Evolutionary conservation across 163 green algal genomes (phyloP), one percentile per base, ranked within the genome.

Genomic region (Chlamydomonas reinhardtii): DNA sequence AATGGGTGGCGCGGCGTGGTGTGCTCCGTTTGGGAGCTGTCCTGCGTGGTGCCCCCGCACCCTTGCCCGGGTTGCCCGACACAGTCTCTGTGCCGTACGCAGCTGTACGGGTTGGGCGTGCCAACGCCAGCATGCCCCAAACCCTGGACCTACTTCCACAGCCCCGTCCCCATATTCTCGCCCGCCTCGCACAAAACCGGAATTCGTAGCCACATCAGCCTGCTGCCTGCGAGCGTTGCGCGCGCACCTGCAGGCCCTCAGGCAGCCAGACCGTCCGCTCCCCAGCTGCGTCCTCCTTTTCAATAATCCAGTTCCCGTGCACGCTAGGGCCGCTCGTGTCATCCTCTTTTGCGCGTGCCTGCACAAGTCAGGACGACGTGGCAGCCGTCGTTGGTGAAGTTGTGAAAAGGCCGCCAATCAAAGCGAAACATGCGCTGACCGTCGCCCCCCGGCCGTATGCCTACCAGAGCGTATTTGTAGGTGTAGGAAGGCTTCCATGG

Each of bases 401-500:
- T 66, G 39, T 0, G 43, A 76, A 82, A 75, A 52, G 16, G 32
- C 22, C 17, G 34, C 59, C 59, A 17, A 65, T 65, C 59, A 65
- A 29, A 1, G 8, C 0, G 4, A 27, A 65, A 4, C 4, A 65
- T n/a, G 59, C 59, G 59, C 59, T 65, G 59, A 27, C 22, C 59
- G 59, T 16, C 4, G 22, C 8, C 59, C 22, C 4, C 22, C 8
- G 19, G 2, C 3, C 59, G 3, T 4, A 9, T n/a, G 17, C 88
- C 76, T 72, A 89, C 73, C 29, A 92, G 22, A 2, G 88, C 82
- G 66, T 92, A 91, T 73, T 90, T 92, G 86, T 96, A 96, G 59
- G 88, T 91, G 73, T 94, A 91, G 62, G 82, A 71, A 1, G 71
- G 64, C 48, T 93, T 80, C 54, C 82, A 90, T 0, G 88, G 87